Conservation (phyloP, 1,284 basidiomycete species). For the Porodaedalea pini region DNA sequence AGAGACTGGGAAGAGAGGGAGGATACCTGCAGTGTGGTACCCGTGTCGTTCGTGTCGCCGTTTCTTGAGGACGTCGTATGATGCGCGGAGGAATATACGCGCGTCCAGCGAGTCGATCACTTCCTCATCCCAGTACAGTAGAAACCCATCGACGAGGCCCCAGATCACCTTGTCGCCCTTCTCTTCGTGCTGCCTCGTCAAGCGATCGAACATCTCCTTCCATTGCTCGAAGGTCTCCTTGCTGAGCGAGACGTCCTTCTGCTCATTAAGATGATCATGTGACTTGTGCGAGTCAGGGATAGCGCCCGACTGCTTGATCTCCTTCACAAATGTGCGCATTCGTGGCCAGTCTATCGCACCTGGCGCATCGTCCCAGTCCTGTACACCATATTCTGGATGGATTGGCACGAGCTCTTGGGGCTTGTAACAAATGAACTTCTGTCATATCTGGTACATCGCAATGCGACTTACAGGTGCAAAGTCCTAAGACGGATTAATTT, state of each 20-base stretch:
- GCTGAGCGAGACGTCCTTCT: conserved; percentile 62
- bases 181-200: conserved; percentile 41
- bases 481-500: conserved; percentile 47
- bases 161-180: conserved; percentile 57
- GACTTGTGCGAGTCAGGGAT: conserved; percentile 68
- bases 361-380: conserved; percentile 91
- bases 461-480: conserved; percentile 67
- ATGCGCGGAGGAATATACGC: conserved; percentile 79
- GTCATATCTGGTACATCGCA: conserved; percentile 13
- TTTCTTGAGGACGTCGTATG: conserved; percentile 67
- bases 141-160: conserved; percentile 90
- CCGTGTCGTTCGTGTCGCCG: conserved; percentile 79
- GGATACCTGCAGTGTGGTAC: conserved; percentile 87
- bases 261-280: conserved; percentile 86
- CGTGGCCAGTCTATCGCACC: conserved; percentile 83
- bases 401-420: conserved; percentile 77
- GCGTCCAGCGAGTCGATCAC: conserved; percentile 77
- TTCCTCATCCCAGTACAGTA: conserved; percentile 88
- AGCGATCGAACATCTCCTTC: conserved; percentile 45
- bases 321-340: conserved; percentile 48
- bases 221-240: conserved; percentile 43
- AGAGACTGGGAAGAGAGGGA: conserved; percentile 29
- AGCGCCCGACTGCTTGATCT: conserved; percentile 58
- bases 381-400: conserved; percentile 72
- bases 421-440: conserved; percentile 35